Base-by-base conservation (phyloP, 108 stramenopile genomes). In the Nitzschia sp. region DNA sequence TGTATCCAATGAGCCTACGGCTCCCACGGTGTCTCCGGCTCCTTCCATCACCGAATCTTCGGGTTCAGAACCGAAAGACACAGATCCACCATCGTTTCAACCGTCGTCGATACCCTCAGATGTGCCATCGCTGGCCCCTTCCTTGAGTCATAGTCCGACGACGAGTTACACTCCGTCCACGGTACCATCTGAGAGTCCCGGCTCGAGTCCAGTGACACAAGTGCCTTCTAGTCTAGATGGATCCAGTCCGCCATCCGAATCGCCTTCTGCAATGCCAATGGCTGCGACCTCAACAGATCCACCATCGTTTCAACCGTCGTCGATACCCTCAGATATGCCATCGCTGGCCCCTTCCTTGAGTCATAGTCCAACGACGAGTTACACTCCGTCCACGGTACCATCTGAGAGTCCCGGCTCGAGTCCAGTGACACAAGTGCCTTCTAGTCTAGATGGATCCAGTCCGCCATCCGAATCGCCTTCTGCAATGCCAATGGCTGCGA, bases 1-100 rank as follows among this genome's bases (percentile, higher is more conserved):
- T 50, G 48, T 50, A 4, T 50, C 48, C 4, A 11, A 4, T 4
- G 19, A 50, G 19, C 48, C 48, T n/a, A 50, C 48, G 4, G 13
- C 48, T n/a, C 48, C 48, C 48, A 50, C 48, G 19, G 48, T 50
- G 16, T 50, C 48, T 19, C 48, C 48, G 21, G 48, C 17, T 21
- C 48, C 48, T 21, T 50, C 48, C 4, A n/a, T 50, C 9, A 13
- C 38, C 38, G 9, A 6, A 6, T 41, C 38, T 41, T 6, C 9
- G 6, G 38, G 9, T 41, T 13, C 13, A 13, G 38, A 41, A 9
- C 9, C 9, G 38, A 41, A 41, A n/a, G n/a, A n/a, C n/a, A n/a
- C n/a, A n/a, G n/a, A n/a, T n/a, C n/a, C n/a, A n/a, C n/a, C n/a
- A n/a, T n/a, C n/a, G n/a, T n/a, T n/a, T n/a, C n/a, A n/a, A n/a